Percentiles rank a stretch among this genome's conserved stretches.
Conservation (phyloP, 2,329 filamentous ascomycete species). For the Colletotrichum tofieldiae region DNA sequence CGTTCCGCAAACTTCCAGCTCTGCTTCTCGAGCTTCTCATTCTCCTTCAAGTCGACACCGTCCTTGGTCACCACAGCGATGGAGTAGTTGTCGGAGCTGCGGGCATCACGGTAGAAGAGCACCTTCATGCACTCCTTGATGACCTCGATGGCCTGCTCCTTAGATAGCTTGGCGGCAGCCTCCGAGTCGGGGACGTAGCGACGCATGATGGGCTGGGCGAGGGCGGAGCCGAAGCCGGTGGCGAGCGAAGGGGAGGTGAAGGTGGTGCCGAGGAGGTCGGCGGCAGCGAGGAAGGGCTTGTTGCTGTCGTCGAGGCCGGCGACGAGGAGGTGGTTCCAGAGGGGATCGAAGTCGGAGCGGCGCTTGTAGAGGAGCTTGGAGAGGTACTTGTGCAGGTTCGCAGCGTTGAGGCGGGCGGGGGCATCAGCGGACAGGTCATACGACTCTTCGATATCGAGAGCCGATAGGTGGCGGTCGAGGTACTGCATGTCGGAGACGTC, state of each 20-base stretch:
- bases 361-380: slow-evolving; percentile 96
- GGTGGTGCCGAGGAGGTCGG: slow-evolving; percentile 93
- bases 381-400: slow-evolving; percentile 97
- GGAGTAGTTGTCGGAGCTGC: slow-evolving; percentile 92
- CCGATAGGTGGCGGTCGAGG: slow-evolving; percentile 90
- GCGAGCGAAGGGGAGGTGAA: slow-evolving; percentile 91
- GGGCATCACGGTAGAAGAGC: slow-evolving; percentile 95
- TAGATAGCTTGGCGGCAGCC: slow-evolving; percentile 77
- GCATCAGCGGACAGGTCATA: slow-evolving; percentile 72
- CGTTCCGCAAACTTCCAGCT: slow-evolving; percentile 98
- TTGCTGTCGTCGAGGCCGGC: slow-evolving; percentile 86
- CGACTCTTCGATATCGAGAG: slow-evolving; percentile 90
- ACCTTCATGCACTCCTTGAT: slow-evolving; percentile 98
- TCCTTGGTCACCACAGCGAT: slow-evolving; percentile 92
- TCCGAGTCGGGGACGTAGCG: slow-evolving; percentile 88
- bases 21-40: slow-evolving; percentile 92
- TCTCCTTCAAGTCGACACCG: slow-evolving; percentile 86
- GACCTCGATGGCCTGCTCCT: slow-evolving; percentile 84
- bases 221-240: slow-evolving; percentile 93
- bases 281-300: slow-evolving; percentile 91
- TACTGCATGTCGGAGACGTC: slow-evolving; percentile 99
- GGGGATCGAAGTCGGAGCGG: slow-evolving; percentile 94
- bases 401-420: slow-evolving; percentile 79
- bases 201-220: slow-evolving; percentile 93
- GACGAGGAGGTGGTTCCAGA: slow-evolving; percentile 97